Evolutionary conservation across 495 filamentous ascomycete genomes (phyloP), one percentile per base, ranked within the genome.

Genomic region (Xylaria castorea): DNA sequence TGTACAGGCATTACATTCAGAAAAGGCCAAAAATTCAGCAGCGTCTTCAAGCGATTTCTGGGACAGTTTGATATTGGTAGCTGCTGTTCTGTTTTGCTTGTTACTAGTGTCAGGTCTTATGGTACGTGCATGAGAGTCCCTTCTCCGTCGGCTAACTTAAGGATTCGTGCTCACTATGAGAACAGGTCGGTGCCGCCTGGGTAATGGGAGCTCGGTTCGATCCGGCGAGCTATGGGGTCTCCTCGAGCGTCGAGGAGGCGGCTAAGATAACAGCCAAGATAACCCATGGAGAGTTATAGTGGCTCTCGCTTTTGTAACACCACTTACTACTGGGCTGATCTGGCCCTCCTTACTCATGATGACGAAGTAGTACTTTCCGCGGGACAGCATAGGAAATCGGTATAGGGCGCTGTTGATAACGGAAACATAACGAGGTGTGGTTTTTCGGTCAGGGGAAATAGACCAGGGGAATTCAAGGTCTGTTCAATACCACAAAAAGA

Each of bases 141-240:
- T 64, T 22, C 20, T 32, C 32, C 58, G 0, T 38, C 3, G 3
- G n/a, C 22, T 25, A 63, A 34, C 14, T 55, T 5, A 5, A 38
- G 55, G 32, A 36, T 44, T 34, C 12, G 22, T 48, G 65, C 67
- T 79, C 22, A 78, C 71, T 18, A 66, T 46, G 18, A 22, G 30
- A 63, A 42, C 73, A 95, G 93, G 76, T 95, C 66, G 87, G 87
- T 40, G 74, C 85, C 30, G 93, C 93, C 14, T 94, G 86, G 85
- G 80, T 87, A 30, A 81, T 92, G 53, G 93, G 93, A 53, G 89
- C 89, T 12, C 81, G 84, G 40, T 88, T 89, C 76, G 88, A 89
- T 78, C 76, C 85, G 30, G 77, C 85, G 58, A 42, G 75, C n/a
- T 78, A 81, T 32, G 72, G 82, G 11, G 71, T 40, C 30, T 76